phyloP scores from a whole-genome alignment of 441 rosid species.

The Geranium incanum region DNA sequence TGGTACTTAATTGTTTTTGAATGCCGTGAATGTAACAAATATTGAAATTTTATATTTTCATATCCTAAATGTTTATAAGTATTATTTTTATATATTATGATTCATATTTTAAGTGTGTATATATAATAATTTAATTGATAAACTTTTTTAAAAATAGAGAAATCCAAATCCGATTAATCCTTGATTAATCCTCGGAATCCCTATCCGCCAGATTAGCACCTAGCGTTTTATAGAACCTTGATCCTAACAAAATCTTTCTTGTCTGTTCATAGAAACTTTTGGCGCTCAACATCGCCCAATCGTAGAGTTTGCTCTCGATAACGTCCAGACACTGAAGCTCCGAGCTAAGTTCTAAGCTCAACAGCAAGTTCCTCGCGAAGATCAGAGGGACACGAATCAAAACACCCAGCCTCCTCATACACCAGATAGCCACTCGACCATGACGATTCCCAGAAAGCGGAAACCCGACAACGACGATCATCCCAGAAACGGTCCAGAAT shows the following conservation, averaged over 20 bases:
- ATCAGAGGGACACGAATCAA: slow-evolving; percentile 22
- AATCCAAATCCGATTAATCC: too few relatives aligned
- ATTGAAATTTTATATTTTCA: too few relatives aligned
- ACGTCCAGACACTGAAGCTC: slow-evolving; percentile 63
- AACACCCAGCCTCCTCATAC: slow-evolving; percentile 21
- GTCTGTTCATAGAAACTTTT: slow-evolving; percentile 55
- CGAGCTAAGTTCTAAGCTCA: slow-evolving; percentile 31
- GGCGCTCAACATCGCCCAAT: slow-evolving; percentile 70
- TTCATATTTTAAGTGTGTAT: too few relatives aligned
- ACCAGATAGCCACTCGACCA: slow-evolving; percentile 17
- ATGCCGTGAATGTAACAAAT: neutral
- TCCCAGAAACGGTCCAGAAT: slow-evolving; percentile 17
- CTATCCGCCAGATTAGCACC: too few relatives aligned
- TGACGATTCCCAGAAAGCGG: slow-evolving; percentile 34
- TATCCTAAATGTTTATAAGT: too few relatives aligned
- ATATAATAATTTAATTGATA: too few relatives aligned
- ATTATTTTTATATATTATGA: too few relatives aligned
- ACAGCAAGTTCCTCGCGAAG: slow-evolving; percentile 25
- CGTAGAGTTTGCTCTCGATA: slow-evolving; percentile 74
- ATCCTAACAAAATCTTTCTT: slow-evolving; percentile 11
- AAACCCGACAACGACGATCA: slow-evolving; percentile 32
- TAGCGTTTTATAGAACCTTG: too few relatives aligned
- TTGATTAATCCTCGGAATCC: too few relatives aligned
- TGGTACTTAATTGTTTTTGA: too few relatives aligned
- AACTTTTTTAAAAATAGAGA: too few relatives aligned